Percentiles rank a stretch among this genome's conserved stretches.
Evolutionary conservation across 1,284 basidiomycete species (phyloP).

Genomic region (Cutaneotrichosporon curvatum): DNA sequence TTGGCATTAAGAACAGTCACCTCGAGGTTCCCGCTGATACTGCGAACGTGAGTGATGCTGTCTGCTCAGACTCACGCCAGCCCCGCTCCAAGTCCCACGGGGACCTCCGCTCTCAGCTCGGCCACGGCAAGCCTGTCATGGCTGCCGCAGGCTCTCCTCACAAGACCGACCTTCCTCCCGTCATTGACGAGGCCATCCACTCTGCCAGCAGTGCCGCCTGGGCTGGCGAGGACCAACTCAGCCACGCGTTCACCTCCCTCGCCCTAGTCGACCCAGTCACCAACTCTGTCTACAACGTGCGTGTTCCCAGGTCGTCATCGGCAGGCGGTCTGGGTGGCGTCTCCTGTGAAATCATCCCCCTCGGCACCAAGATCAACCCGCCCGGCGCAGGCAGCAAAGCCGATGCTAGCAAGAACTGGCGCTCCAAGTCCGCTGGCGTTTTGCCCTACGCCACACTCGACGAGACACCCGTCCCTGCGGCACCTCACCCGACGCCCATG

Average conservation of each 20-base stretch:
- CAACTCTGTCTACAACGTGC: conserved; percentile 10
- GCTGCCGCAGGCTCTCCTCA: not conserved
- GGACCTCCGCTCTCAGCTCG: conserved; percentile 11
- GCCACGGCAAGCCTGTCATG: conserved; percentile 10
- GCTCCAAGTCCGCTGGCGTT: conserved; percentile 11
- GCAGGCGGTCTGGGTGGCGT: not conserved
- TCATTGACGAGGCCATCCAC: conserved; percentile 12
- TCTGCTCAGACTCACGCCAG: not conserved
- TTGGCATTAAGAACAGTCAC: conserved; percentile 23
- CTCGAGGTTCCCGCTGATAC: not conserved
- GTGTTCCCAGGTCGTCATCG: conserved; percentile 4
- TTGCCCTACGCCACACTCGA: no score
- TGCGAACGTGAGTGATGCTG: not conserved
- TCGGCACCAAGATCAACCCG: conserved; percentile 1
- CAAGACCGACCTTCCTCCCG: not conserved
- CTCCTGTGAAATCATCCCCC: conserved; percentile 2
- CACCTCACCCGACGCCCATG: not conserved
- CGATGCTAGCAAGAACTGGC: conserved; percentile 37
- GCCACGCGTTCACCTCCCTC: conserved; percentile 3
- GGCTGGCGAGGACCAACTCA: not conserved
- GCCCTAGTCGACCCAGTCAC: conserved; percentile 14
- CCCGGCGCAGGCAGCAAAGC: conserved; percentile 26
- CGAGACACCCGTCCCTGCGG: not conserved
- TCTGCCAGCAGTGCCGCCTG: conserved; percentile 5
- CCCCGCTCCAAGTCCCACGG: not conserved